Evolutionary conservation across 2,329 filamentous ascomycete genomes (phyloP).

Genomic region (Ophiostoma sp.): DNA sequence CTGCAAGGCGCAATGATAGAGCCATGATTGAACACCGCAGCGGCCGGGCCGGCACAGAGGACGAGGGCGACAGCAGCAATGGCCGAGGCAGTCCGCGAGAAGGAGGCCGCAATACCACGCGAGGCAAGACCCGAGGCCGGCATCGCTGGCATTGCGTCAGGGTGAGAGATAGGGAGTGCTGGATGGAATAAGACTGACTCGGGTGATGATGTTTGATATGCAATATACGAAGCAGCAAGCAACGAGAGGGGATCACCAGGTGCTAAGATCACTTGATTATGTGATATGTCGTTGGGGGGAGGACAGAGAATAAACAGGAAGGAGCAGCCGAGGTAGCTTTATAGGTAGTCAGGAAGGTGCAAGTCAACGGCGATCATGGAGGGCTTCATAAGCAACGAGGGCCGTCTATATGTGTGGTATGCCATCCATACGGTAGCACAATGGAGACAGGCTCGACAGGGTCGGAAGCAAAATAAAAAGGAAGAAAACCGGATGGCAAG

Average conservation of each 20-base stretch:
- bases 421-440: neutral
- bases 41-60: constrained; percentile 28
- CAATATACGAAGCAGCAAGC: neutral
- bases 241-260: neutral
- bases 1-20: constrained; percentile 59
- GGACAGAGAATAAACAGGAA: neutral
- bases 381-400: neutral
- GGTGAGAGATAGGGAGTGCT: neutral
- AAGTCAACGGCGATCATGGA: neutral
- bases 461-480: neutral
- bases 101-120: constrained; percentile 10
- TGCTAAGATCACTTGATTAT: neutral
- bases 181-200: neutral
- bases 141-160: constrained; percentile 10
- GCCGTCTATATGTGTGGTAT: neutral
- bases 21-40: constrained; percentile 54
- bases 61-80: constrained; percentile 26
- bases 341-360: neutral
- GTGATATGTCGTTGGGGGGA: constrained; percentile 3
- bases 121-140: constrained; percentile 14
- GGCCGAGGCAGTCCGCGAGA: constrained; percentile 19
- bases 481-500: neutral
- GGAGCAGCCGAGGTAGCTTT: neutral
- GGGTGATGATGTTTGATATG: neutral
- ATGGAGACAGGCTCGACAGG: too few species aligned